phyloP scores from a whole-genome alignment of 345 rosid genomes.

The Populus alba region DNA sequence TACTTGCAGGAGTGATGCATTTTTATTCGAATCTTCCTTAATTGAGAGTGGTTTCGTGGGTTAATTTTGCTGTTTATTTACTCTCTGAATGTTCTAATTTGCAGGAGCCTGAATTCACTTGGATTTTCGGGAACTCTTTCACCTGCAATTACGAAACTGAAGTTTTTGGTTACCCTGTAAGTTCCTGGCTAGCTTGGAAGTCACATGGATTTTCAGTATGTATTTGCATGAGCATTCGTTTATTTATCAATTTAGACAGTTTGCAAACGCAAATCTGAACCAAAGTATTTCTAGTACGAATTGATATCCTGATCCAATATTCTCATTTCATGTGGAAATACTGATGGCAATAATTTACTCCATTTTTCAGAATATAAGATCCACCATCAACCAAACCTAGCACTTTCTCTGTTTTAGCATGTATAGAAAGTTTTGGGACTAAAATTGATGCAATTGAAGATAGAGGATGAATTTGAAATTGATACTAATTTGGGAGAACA shows the following conservation, averaged over 20 bases:
- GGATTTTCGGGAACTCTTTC: slow-evolving; percentile 84
- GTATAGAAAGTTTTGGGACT: too few species aligned
- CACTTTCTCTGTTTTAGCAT: too few species aligned
- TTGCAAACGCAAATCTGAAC: background rate
- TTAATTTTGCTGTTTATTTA: slow-evolving; percentile 1
- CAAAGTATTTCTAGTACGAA: background rate
- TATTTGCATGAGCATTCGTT: too few species aligned
- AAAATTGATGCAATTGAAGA: too few species aligned
- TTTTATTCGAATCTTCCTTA: background rate
- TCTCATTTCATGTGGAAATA: background rate
- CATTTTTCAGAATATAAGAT: background rate
- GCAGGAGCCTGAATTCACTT: slow-evolving; percentile 63
- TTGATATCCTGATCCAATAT: background rate
- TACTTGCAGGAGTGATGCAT: too few species aligned
- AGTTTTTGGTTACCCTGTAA: slow-evolving; percentile 72
- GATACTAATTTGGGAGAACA: too few species aligned
- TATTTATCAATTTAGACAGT: too few species aligned
- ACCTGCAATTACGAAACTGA: slow-evolving; percentile 60
- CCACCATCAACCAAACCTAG: too few species aligned
- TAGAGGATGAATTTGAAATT: too few species aligned
- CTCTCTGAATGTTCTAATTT: slow-evolving; percentile 17
- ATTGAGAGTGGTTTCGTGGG: background rate
- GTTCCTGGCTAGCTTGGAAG: slow-evolving; percentile 6
- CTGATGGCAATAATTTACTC: background rate
- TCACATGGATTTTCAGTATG: too few species aligned